Percentiles rank a stretch among this genome's conserved stretches.
Conservation (phyloP, 2,329 filamentous ascomycete genomes). For the Arachnomyces sp. region DNA sequence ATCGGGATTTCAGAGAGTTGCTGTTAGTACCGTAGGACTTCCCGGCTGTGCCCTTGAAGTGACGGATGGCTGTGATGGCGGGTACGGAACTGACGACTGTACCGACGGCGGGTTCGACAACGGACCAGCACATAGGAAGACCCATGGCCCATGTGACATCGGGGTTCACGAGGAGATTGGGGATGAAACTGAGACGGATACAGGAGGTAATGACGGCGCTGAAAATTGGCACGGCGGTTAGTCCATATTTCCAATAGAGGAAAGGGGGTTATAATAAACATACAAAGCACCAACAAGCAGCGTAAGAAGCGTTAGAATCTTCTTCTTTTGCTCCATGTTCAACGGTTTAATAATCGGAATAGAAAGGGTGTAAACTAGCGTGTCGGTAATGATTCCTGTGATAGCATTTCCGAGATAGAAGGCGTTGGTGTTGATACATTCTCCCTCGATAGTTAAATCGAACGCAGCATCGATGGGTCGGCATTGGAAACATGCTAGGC, state of each 20-base stretch:
- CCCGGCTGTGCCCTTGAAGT: not conserved
- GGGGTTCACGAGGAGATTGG: not conserved
- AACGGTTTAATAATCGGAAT: constrained; percentile 3
- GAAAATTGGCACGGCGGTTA: not conserved
- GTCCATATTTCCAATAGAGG: not conserved
- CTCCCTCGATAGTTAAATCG: not conserved
- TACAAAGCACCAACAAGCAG: constrained; percentile 4
- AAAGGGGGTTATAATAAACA: not conserved
- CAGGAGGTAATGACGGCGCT: constrained; percentile 4
- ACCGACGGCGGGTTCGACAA: constrained; percentile 2
- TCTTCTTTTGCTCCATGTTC: constrained; percentile 2
- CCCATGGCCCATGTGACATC: constrained; percentile 4
- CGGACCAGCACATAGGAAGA: constrained; percentile 3
- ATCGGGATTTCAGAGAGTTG: not conserved
- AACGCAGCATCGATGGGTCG: not conserved
- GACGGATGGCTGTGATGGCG: constrained; percentile 3
- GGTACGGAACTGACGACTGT: constrained; percentile 4
- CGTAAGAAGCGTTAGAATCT: not conserved
- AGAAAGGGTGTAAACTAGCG: constrained; percentile 1
- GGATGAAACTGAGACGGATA: constrained; percentile 2
- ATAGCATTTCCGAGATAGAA: constrained; percentile 3
- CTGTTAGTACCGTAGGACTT: not conserved
- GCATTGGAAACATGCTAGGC: constrained; percentile 2
- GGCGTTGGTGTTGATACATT: constrained; percentile 2
- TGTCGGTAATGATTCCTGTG: constrained; percentile 4